Percentiles rank a stretch among this genome's conserved stretches.
Conservation (phyloP, 176 grass and related monocot species). For the Carex littledalei region DNA sequence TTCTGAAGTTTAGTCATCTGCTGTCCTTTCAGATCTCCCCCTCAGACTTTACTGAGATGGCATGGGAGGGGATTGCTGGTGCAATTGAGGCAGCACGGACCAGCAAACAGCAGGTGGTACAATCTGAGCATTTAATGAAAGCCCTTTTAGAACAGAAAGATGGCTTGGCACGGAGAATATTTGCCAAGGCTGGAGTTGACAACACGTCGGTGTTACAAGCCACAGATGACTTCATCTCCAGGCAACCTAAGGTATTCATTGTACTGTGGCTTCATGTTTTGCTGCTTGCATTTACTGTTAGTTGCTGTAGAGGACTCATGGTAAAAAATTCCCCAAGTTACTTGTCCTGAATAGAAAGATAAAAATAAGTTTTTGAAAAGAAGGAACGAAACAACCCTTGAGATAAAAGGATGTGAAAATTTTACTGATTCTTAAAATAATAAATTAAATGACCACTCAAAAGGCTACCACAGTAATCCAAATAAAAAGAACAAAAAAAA, state of each 20-base stretch:
- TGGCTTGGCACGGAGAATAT: slow-evolving; percentile 86
- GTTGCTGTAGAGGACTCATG: neutral
- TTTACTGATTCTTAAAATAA: neutral
- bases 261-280: neutral
- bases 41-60: slow-evolving; percentile 73
- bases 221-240: slow-evolving; percentile 72
- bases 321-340: neutral
- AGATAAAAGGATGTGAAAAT: neutral
- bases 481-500: neutral
- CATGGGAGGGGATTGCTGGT: slow-evolving; percentile 71
- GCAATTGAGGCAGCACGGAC: slow-evolving; percentile 64
- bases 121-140: slow-evolving; percentile 96
- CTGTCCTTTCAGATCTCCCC: slow-evolving; percentile 37
- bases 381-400: neutral
- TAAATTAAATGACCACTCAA: neutral
- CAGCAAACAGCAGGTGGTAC: slow-evolving; percentile 77
- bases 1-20: neutral
- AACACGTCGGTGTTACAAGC: slow-evolving; percentile 71
- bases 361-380: neutral
- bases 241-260: slow-evolving; percentile 59
- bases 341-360: neutral
- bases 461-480: neutral
- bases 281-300: neutral
- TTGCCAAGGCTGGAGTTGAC: slow-evolving; percentile 73
- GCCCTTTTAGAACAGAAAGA: slow-evolving; percentile 92